Evolutionary conservation across 2,329 filamentous ascomycete species (phyloP), one percentile per base, ranked within the genome.

Genomic region (Fusarium sterilihyphosum): DNA sequence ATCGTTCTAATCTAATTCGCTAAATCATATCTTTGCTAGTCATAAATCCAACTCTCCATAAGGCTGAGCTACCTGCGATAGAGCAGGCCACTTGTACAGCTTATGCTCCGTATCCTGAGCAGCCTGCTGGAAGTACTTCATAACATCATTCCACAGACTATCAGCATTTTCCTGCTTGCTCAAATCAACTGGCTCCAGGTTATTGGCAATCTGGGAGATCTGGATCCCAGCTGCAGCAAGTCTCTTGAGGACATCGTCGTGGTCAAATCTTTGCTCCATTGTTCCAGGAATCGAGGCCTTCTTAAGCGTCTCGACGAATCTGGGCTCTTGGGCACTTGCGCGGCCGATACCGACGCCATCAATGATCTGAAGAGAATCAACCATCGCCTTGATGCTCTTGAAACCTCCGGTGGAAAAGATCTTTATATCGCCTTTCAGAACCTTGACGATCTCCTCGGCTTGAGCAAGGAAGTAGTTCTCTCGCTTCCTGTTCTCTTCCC

Each of bases 391-490:
- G 1, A 62, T 16, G 0, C 57, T 57, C 47, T 74, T 74, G 53
- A 71, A 73, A 20, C 71, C 71, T n/a, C 71, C 71, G 1, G 71
- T 73, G 3, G 71, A 73, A 16, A 71, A 73, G 12, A 73, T 47
- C 31, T 62, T 74, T 9, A 71, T 63, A 4, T 73, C 71, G 1
- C 71, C 31, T 24, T 63, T 72, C n/a, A 73, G n/a, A 11, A 31
- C 62, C 53, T 73, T 74, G 40, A 85, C 80, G 77, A 91, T 85
- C 70, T 81, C 75, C 69, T 90, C 84, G 1, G 89, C 89, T 49
- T 90, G 90, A 0, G 88, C 85, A 58, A 91, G 78, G 82, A 90
- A 91, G 83, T 89, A 90, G 14, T 86, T 84, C 76, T 90, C 88
- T 3, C 86, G 83, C 80, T 86, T 85, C 74, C 82, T 83, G 20